Conservation (phyloP, 2,329 filamentous ascomycete genomes). For the Byssothecium circinans region DNA sequence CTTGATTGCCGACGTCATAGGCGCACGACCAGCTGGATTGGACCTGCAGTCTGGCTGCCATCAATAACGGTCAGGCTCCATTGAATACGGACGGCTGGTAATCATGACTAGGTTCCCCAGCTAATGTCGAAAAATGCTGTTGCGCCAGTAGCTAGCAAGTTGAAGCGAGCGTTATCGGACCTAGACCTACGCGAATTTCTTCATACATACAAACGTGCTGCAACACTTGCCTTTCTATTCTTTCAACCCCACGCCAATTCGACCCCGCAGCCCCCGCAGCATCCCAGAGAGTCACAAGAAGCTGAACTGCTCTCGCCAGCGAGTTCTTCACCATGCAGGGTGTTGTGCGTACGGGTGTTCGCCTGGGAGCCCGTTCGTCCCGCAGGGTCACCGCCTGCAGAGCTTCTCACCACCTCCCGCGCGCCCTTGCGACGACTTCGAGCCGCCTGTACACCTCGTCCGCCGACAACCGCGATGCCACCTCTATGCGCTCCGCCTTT, state of each 20-base stretch:
- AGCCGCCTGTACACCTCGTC: slow-evolving; percentile 37
- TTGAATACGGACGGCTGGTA: not conserved
- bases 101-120: slow-evolving; percentile 16
- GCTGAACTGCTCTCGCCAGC: slow-evolving; percentile 25
- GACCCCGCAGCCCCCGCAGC: slow-evolving; percentile 16
- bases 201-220: slow-evolving; percentile 2
- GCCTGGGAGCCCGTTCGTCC: slow-evolving; percentile 40
- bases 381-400: slow-evolving; percentile 35
- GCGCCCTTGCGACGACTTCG: slow-evolving; percentile 34
- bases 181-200: slow-evolving; percentile 8
- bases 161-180: slow-evolving; percentile 31
- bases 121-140: slow-evolving; percentile 16
- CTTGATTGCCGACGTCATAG: no score
- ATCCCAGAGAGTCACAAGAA: slow-evolving; percentile 14
- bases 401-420: slow-evolving; percentile 31
- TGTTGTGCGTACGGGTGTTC: slow-evolving; percentile 42
- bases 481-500: slow-evolving; percentile 64
- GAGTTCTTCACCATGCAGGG: slow-evolving; percentile 40
- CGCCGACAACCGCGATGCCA: slow-evolving; percentile 35
- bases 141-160: slow-evolving; percentile 19
- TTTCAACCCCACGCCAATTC: slow-evolving; percentile 22
- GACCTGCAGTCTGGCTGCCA: no score
- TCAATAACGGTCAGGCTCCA: no score
- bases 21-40: no score
- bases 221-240: slow-evolving; percentile 12